Conservation (phyloP, 345 rosid genomes). For the Arabis hirsuta region DNA sequence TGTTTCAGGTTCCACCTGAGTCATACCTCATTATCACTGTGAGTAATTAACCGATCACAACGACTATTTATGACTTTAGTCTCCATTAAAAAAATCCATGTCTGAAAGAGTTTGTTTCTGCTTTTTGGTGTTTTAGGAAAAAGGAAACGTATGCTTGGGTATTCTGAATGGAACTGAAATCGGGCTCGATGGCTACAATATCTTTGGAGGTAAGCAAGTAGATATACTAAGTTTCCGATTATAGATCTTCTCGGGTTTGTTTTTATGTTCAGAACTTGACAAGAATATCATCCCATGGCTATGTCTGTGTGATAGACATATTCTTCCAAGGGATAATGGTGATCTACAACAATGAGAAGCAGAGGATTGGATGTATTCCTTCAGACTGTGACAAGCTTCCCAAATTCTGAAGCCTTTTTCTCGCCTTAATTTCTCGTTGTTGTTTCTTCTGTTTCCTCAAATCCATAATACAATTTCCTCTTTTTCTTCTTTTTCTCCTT, state of each 20-base stretch:
- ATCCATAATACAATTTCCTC: slow-evolving; percentile 34
- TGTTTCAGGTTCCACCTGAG: slow-evolving; percentile 64
- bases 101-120: slow-evolving; percentile 32
- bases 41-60: slow-evolving; percentile 30
- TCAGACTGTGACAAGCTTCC: slow-evolving; percentile 62
- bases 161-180: slow-evolving; percentile 68
- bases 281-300: slow-evolving; percentile 23
- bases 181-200: slow-evolving; percentile 52
- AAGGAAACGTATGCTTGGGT: slow-evolving; percentile 83
- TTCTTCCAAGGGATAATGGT: slow-evolving; percentile 69
- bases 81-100: slow-evolving; percentile 1
- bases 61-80: background rate
- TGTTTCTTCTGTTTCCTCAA: slow-evolving; percentile 11
- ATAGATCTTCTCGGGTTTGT: background rate
- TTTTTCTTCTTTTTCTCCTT: background rate
- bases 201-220: slow-evolving; percentile 68
- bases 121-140: slow-evolving; percentile 45
- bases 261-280: slow-evolving; percentile 17
- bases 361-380: slow-evolving; percentile 72
- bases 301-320: slow-evolving; percentile 49
- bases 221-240: background rate
- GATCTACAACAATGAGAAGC: slow-evolving; percentile 76
- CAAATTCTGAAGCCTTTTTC: slow-evolving; percentile 55
- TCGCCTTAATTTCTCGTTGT: slow-evolving; percentile 32
- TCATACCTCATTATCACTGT: slow-evolving; percentile 81